A percentile compares a stretch with the other conserved stretches of the same genome.
Evolutionary conservation across 768 basidiomycete genomes (phyloP).

Genomic region (Tricholoma terreum): DNA sequence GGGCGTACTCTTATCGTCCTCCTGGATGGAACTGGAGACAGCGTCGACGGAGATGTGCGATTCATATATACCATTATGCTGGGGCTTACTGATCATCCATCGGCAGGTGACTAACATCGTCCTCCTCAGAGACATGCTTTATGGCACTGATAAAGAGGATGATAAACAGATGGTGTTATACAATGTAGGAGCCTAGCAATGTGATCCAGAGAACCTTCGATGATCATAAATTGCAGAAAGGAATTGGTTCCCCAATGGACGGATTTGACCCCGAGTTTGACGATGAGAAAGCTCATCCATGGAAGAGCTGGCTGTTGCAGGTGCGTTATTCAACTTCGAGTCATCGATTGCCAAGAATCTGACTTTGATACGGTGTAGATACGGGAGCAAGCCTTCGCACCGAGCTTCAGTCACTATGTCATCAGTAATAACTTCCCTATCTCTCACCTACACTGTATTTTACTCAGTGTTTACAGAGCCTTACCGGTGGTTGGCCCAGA

Average conservation of each 20-base stretch:
- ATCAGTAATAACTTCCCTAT: neutral
- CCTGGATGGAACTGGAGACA: slow-evolving; percentile 3
- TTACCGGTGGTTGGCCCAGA: slow-evolving; percentile 1
- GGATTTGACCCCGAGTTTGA: slow-evolving; percentile 2
- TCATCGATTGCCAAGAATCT: neutral
- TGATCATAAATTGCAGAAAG: neutral
- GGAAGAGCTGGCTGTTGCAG: neutral
- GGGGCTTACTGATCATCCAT: neutral
- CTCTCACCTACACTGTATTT: neutral
- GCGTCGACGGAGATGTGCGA: slow-evolving; percentile 1
- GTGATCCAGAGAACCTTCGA: neutral
- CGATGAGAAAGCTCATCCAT: neutral
- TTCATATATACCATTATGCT: neutral
- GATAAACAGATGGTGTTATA: slow-evolving; percentile 4
- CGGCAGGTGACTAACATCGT: slow-evolving; percentile 1
- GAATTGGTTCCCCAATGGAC: slow-evolving; percentile 4
- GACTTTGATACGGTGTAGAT: neutral
- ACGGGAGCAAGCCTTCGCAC: slow-evolving; percentile 3
- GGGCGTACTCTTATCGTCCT: slow-evolving; percentile 5
- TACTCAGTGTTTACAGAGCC: neutral
- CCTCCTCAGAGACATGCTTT: neutral
- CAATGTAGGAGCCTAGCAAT: neutral
- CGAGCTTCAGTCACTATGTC: neutral
- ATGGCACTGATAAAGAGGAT: neutral
- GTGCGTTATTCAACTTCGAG: neutral